A percentile compares a stretch with the other conserved stretches of the same genome.
phyloP scores from a whole-genome alignment of 768 basidiomycete genomes.

The Podaxis sp. region DNA sequence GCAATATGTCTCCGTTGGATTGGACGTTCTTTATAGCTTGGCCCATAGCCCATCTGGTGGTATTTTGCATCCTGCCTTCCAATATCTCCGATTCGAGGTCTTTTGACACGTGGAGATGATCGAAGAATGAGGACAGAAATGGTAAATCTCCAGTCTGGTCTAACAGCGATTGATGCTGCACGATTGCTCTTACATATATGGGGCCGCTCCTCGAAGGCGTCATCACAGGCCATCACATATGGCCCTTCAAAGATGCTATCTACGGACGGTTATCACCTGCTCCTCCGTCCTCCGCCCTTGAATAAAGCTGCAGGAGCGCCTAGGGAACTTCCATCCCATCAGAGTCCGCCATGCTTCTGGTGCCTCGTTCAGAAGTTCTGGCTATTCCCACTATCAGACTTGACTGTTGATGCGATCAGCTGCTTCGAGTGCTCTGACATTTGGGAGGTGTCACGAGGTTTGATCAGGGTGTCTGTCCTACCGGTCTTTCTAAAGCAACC shows the following conservation, averaged over 20 bases:
- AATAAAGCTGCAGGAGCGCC: neutral
- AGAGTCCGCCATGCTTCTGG: constrained; percentile 17
- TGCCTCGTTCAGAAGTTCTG: constrained; percentile 19
- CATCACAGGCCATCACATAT: neutral
- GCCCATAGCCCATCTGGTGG: neutral
- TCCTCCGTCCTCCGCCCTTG: neutral
- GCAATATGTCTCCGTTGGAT: constrained; percentile 11
- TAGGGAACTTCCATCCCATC: constrained; percentile 15
- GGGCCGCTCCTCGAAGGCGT: neutral
- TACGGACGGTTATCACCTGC: constrained; percentile 14
- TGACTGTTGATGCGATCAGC: constrained; percentile 24
- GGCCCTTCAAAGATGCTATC: neutral
- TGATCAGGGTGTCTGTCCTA: constrained; percentile 31
- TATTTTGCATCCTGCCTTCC: neutral
- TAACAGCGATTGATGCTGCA: neutral
- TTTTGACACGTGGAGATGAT: constrained; percentile 6
- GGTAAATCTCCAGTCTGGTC: constrained; percentile 12
- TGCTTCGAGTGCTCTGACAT: constrained; percentile 23
- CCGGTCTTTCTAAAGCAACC: constrained; percentile 25
- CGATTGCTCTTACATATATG: neutral
- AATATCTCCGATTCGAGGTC: neutral
- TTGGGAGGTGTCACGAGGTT: constrained; percentile 32
- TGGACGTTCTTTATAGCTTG: neutral
- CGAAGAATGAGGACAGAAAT: constrained; percentile 1
- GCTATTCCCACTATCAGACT: constrained; percentile 24